These are phyloP conservation scores for Clarireedia paspali DNA, from an alignment of 2,329 filamentous ascomycete genomes.

Conservation along the genomic window DNA sequence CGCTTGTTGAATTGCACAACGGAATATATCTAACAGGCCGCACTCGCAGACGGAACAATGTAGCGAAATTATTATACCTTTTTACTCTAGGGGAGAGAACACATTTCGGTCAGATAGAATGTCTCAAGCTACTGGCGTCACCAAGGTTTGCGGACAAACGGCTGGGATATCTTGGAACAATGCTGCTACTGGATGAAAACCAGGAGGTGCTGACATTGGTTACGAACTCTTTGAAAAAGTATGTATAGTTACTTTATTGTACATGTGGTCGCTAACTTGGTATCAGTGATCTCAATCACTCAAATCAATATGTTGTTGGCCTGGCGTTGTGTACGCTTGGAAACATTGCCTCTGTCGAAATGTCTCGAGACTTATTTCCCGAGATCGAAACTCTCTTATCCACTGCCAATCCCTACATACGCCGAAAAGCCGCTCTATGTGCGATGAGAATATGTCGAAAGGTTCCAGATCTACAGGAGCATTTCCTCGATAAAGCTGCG, in stretches of 20 bases:
- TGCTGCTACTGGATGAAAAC: conserved; percentile 93
- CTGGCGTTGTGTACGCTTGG: conserved; percentile 92
- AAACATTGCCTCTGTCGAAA: conserved; percentile 96
- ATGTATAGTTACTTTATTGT: conserved; percentile 20
- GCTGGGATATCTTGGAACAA: conserved; percentile 90
- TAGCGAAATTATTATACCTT: conserved; percentile 94
- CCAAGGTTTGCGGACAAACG: conserved; percentile 97
- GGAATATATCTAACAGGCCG: conserved; percentile 1
- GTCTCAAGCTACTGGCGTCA: conserved; percentile 91
- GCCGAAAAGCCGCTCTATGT: conserved; percentile 94
- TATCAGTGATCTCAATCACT: conserved; percentile 82
- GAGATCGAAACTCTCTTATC: conserved; percentile 90
- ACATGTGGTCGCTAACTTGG: neutral
- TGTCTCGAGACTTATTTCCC: conserved; percentile 94
- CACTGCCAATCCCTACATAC: conserved; percentile 96
- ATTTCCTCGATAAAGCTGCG: conserved; percentile 92
- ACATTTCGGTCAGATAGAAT: conserved; percentile 99
- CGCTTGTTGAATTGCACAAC: conserved; percentile 1
- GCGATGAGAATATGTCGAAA: conserved; percentile 98
- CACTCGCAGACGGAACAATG: conserved; percentile 79
- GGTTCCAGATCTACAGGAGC: conserved; percentile 92
- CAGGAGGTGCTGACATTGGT: conserved; percentile 96
- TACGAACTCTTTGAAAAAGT: conserved; percentile 98
- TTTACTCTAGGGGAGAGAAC: conserved; percentile 96
- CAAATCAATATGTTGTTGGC: conserved; percentile 97